A percentile compares a stretch with the other conserved stretches of the same genome.
These are phyloP conservation scores for Schizochytrium sp. DNA, from an alignment of 108 stramenopile genomes.

Conservation along the genomic window DNA sequence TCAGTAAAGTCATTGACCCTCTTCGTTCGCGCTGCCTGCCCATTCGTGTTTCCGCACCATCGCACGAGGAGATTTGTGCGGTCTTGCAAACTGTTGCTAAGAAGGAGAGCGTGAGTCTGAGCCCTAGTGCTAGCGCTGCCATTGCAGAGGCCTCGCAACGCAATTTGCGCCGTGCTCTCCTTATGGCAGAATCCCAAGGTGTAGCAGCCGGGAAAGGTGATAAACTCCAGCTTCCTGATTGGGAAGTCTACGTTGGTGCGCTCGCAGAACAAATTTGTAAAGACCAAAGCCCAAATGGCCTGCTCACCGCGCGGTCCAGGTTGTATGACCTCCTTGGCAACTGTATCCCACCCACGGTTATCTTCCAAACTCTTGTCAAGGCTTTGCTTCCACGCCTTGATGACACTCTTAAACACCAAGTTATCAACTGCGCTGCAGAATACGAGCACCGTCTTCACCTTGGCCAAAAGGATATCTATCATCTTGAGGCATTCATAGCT, in stretches of 20 bases:
- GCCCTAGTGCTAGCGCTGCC: slow-evolving; percentile 81
- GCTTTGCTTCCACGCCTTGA: slow-evolving; percentile 88
- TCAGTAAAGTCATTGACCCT: slow-evolving; percentile 92
- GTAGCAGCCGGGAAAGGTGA: neutral
- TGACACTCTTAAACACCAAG: slow-evolving; percentile 87
- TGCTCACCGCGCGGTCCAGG: slow-evolving; percentile 82
- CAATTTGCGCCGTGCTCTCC: slow-evolving; percentile 93
- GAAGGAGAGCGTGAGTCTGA: slow-evolving; percentile 82
- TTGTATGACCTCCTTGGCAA: slow-evolving; percentile 96
- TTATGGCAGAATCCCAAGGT: slow-evolving; percentile 90
- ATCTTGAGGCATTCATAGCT: slow-evolving; percentile 97
- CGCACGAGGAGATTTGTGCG: slow-evolving; percentile 76
- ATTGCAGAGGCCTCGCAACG: slow-evolving; percentile 84
- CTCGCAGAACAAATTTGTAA: slow-evolving; percentile 80
- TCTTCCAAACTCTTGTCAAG: slow-evolving; percentile 86
- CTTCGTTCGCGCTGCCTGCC: slow-evolving; percentile 93
- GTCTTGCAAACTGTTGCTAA: slow-evolving; percentile 82
- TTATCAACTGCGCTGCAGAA: slow-evolving; percentile 92
- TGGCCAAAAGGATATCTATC: slow-evolving; percentile 98
- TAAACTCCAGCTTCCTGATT: slow-evolving; percentile 77
- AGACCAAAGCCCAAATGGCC: slow-evolving; percentile 44
- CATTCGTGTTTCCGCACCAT: slow-evolving; percentile 89
- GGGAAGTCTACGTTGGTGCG: slow-evolving; percentile 92
- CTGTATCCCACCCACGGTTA: slow-evolving; percentile 94
- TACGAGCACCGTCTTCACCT: slow-evolving; percentile 91